phyloP scores from a whole-genome alignment of 495 filamentous ascomycete species.

The Mycothermus thermophilus region DNA sequence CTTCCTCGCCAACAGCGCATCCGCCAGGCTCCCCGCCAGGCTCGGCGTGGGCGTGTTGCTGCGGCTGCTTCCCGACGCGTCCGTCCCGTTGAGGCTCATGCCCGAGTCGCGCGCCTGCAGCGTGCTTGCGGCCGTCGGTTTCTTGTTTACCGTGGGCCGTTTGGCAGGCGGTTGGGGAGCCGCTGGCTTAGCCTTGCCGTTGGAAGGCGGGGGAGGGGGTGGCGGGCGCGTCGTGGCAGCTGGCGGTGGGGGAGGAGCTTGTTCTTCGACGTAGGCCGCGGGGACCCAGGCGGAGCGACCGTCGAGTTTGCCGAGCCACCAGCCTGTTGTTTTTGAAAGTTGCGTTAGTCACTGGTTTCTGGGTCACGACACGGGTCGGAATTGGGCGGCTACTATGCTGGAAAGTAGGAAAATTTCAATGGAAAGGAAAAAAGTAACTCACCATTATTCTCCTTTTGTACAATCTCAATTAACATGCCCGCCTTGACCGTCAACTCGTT shows the following conservation, averaged over 20 bases:
- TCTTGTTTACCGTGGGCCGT: slow-evolving; percentile 54
- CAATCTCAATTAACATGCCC: slow-evolving; percentile 69
- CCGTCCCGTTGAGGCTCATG: slow-evolving; percentile 54
- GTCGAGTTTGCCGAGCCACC: slow-evolving; percentile 78
- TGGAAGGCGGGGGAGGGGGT: slow-evolving; percentile 36
- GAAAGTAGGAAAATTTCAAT: not conserved
- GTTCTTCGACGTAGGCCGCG: slow-evolving; percentile 82
- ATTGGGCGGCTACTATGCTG: no score
- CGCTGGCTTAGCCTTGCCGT: slow-evolving; percentile 51
- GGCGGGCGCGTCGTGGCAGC: slow-evolving; percentile 34
- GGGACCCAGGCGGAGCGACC: slow-evolving; percentile 79
- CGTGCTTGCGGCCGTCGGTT: slow-evolving; percentile 52
- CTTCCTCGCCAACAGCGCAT: slow-evolving; percentile 57
- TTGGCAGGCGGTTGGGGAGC: slow-evolving; percentile 79
- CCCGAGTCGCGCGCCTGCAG: slow-evolving; percentile 56
- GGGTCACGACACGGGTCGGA: no score
- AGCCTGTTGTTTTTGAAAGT: slow-evolving; percentile 51
- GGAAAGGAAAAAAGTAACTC: slow-evolving; percentile 21
- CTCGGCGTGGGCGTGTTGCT: slow-evolving; percentile 54
- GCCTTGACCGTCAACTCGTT: slow-evolving; percentile 67
- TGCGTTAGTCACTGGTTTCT: slow-evolving; percentile 4
- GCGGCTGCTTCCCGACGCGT: slow-evolving; percentile 54
- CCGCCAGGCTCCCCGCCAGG: slow-evolving; percentile 71
- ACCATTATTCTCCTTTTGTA: slow-evolving; percentile 88
- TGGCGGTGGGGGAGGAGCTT: slow-evolving; percentile 45